These are phyloP conservation scores for Typha latifolia DNA, from an alignment of 176 grass and related monocot species.

Conservation along the genomic window DNA sequence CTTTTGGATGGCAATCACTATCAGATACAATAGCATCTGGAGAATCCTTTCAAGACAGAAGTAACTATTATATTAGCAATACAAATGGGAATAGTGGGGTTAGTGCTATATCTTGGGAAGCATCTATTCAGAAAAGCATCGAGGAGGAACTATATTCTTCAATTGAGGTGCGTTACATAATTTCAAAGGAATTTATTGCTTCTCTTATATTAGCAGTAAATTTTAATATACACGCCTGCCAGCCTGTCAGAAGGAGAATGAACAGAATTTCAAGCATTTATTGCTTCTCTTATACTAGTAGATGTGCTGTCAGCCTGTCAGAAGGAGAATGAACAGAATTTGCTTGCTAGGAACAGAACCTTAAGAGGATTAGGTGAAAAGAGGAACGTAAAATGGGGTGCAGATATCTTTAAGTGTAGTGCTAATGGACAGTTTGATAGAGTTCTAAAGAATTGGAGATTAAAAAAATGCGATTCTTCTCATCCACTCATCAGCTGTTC, in stretches of 20 bases:
- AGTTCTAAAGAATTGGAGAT: too few species aligned
- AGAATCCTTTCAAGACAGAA: constrained; percentile 43
- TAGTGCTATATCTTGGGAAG: constrained; percentile 65
- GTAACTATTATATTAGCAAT: constrained; percentile 56
- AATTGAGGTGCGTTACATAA: constrained; percentile 56
- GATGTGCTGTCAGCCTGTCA: too few species aligned
- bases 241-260: not conserved
- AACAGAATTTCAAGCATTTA: not conserved
- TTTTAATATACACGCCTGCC: not conserved
- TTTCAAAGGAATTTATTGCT: not conserved
- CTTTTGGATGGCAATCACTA: constrained; percentile 76
- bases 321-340: not conserved
- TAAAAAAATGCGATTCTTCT: too few species aligned
- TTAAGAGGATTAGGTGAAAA: too few species aligned
- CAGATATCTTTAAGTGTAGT: too few species aligned
- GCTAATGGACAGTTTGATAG: too few species aligned
- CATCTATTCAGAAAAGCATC: constrained; percentile 84
- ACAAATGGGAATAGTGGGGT: constrained; percentile 45
- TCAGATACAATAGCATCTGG: constrained; percentile 27
- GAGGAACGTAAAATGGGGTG: too few species aligned
- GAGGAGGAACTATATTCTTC: constrained; percentile 78
- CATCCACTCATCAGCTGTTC: not conserved
- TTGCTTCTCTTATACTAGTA: not conserved
- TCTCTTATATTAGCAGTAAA: not conserved
- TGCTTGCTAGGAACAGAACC: too few species aligned